phyloP scores from a whole-genome alignment of 331 rosid species.

The Telfairia occidentalis region DNA sequence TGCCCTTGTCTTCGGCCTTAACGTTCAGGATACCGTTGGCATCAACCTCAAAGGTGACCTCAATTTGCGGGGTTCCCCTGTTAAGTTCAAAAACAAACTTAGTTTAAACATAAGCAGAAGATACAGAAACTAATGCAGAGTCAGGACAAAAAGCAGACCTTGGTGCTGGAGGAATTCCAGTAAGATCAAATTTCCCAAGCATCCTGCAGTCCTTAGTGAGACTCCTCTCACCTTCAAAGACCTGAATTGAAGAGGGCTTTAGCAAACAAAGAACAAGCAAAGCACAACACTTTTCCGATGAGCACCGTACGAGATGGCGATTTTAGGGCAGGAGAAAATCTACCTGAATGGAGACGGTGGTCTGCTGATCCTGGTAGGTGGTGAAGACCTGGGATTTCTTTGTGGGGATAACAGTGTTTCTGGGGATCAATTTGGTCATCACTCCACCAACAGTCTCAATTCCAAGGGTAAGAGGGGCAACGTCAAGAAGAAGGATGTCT shows the following conservation, averaged over 20 bases:
- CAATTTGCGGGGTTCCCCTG: slow-evolving; percentile 19
- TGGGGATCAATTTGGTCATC: slow-evolving; percentile 14
- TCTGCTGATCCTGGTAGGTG: slow-evolving; percentile 11
- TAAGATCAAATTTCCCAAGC: slow-evolving; percentile 13
- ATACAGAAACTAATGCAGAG: neutral
- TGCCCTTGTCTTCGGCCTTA: slow-evolving; percentile 15
- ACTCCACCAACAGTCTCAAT: slow-evolving; percentile 20
- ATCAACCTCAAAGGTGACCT: slow-evolving; percentile 19
- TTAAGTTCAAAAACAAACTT: neutral
- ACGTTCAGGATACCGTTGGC: slow-evolving; percentile 14
- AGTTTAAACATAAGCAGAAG: neutral
- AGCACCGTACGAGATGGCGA: neutral
- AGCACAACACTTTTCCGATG: neutral
- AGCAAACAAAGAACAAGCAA: neutral
- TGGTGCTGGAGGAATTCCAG: slow-evolving; percentile 20
- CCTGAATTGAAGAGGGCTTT: neutral
- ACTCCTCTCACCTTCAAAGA: slow-evolving; percentile 15
- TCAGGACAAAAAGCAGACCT: neutral
- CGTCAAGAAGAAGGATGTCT: slow-evolving; percentile 14
- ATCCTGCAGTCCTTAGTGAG: slow-evolving; percentile 10
- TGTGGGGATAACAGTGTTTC: slow-evolving; percentile 18
- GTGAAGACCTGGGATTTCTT: slow-evolving; percentile 18
- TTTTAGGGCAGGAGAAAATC: neutral
- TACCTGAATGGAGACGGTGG: slow-evolving; percentile 10
- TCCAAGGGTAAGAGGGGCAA: slow-evolving; percentile 12